Base-by-base conservation (phyloP, 2,329 filamentous ascomycete genomes). In the Intubia oerlemansii region DNA sequence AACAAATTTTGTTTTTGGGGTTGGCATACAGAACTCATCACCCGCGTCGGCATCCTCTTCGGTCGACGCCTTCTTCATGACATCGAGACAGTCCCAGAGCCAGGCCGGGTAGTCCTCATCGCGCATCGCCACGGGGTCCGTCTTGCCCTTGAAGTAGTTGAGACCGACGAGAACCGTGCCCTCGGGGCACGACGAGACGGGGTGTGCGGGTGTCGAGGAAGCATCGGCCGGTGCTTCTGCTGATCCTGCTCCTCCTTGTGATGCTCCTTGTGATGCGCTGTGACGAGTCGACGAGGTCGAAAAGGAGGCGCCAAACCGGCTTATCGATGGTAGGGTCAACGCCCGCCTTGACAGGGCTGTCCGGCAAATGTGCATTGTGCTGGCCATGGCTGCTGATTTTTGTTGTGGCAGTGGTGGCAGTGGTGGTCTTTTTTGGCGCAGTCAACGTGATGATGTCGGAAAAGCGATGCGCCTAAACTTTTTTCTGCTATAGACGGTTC, bases 51-150 rank as follows among this genome's bases (percentile, higher is more conserved):
- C 61, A 4, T 58, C 63, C 3, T 52, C 54, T 5, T 20, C 22
- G 10, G 50, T 53, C 13, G 51, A 49, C 4, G 43, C 48, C 44
- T 61, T 66, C 49, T 66, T 63, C 49, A 66, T 56, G 32, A 64
- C 58, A 28, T 71, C 63, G 31, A 88, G 52, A 39, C 76, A 69
- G 4, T 51, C 57, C 80, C 80, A 90, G 36, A 90, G 49, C 80
- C 80, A 90, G 15, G 56, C 57, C 4, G 80, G 80, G 50, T 90
- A 90, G 36, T 77, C 75, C 14, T 68, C 57, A 40, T 90, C 80
- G 19, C 69, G 58, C 41, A 71, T 48, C 8, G 80, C 80, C 5
- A 85, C 56, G 1, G 80, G 79, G 44, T 85, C 78, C 20, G 59
- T 53, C 43, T 64, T 62, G 39, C 65, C 67, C 55, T 88, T 88